Base-by-base conservation (phyloP, 805 yeast species). In the Candida insectorum region DNA sequence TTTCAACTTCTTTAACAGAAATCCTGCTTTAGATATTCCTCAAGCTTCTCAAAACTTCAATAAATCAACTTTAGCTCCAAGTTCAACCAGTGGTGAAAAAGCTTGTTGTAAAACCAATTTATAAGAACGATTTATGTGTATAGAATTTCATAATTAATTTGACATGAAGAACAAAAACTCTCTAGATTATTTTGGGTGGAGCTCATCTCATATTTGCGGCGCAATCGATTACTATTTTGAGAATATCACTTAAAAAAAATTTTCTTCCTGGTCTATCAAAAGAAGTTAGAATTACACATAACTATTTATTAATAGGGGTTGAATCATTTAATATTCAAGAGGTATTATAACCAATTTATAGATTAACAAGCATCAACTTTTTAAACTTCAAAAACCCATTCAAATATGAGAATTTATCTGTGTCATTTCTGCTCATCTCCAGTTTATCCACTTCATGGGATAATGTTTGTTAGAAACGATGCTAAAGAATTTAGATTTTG, bases 361-460 rank as follows among this genome's bases (percentile, higher is more conserved):
- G n/a, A n/a, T n/a, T n/a, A n/a, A n/a, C n/a, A n/a, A n/a, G n/a
- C n/a, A n/a, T n/a, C n/a, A n/a, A n/a, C n/a, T n/a, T n/a, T n/a
- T n/a, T n/a, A n/a, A n/a, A n/a, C n/a, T n/a, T n/a, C n/a, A n/a
- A n/a, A n/a, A n/a, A n/a, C n/a, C n/a, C 22, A 26, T 14, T 16
- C 14, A 15, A 54, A 21, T 22, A 85, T 86, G 96, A 83, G 96
- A 77, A 77, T 86, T 33, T 77, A 81, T 58, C 79, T 85, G 44
- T 93, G 98, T 56, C 97, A 93, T 61, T 93, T 93, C 66, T 93
- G 98, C 69, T 89, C 97, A 14, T 85, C 96, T 10, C 98, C 98
- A 31, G 94, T 86, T 30, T 91, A 91, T 55, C 66, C 64, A 15
- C 53, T 59, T 34, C 95, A 88, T 54, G 98, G 98, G 43, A 88